Evolutionary conservation across 1,139 yeast species (phyloP).

Genomic region (Debaryomyces subglobosus): DNA sequence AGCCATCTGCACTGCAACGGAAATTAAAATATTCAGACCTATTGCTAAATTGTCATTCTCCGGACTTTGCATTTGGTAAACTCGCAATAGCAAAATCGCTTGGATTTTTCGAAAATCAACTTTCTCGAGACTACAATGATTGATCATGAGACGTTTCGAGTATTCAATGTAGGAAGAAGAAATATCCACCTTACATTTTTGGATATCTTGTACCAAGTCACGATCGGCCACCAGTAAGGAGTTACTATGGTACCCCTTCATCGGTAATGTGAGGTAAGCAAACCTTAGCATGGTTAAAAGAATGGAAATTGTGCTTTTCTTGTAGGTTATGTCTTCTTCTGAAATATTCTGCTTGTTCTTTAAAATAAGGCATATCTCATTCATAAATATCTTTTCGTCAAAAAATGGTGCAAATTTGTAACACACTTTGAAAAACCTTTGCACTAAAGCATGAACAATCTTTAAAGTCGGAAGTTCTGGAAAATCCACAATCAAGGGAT

Average conservation of each 20-base stretch:
- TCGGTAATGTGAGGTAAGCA: conserved; percentile 5
- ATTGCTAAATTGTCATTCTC: not conserved
- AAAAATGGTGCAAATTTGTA: conserved; percentile 36
- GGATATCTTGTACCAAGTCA: not conserved
- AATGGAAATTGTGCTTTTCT: not conserved
- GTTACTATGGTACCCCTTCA: not conserved
- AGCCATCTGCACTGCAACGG: not conserved
- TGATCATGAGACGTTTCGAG: not conserved
- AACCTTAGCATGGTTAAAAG: conserved; percentile 2
- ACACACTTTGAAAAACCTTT: conserved; percentile 20
- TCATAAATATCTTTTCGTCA: conserved; percentile 30
- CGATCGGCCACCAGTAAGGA: not conserved
- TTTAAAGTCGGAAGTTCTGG: not conserved
- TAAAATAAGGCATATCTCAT: conserved; percentile 9
- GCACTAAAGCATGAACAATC: conserved; percentile 4
- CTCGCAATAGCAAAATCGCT: not conserved
- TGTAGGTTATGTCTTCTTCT: not conserved
- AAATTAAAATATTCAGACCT: not conserved
- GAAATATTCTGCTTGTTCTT: not conserved
- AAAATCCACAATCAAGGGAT: not conserved
- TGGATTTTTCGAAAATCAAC: not conserved
- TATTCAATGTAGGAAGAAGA: not conserved
- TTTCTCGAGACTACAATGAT: not conserved
- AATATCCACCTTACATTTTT: not conserved
- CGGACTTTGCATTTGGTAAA: not conserved